A percentile compares a stretch with the other conserved stretches of the same genome.
phyloP scores from a whole-genome alignment of 176 grass and related monocot species.

The Aegilops tauschii region DNA sequence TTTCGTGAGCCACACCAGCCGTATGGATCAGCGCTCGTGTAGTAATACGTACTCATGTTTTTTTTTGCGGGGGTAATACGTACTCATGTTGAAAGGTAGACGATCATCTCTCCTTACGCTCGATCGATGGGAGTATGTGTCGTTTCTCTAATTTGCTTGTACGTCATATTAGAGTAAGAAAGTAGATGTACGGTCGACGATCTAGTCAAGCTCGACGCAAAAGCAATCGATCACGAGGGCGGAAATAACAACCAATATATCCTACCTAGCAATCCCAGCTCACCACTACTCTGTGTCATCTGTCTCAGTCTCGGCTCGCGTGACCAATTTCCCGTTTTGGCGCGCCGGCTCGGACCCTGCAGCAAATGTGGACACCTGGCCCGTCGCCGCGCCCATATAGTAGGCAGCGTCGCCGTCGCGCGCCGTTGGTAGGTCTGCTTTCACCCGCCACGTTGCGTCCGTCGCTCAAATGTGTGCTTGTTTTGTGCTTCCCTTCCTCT shows the following conservation, averaged over 20 bases:
- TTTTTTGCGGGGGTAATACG: too few relatives aligned
- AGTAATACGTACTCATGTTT: too few relatives aligned
- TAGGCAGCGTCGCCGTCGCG: not conserved
- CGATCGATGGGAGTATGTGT: too few relatives aligned
- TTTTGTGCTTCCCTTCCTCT: not conserved
- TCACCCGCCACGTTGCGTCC: not conserved
- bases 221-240: not conserved
- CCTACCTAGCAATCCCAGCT: not conserved
- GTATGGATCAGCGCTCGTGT: too few relatives aligned
- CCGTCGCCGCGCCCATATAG: not conserved
- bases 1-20: too few relatives aligned
- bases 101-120: too few relatives aligned
- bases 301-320: not conserved
- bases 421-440: not conserved
- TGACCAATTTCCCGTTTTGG: not conserved
- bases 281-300: not conserved
- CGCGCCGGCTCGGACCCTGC: not conserved
- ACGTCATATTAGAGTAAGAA: too few relatives aligned
- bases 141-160: too few relatives aligned
- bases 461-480: not conserved
- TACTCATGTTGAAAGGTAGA: too few relatives aligned
- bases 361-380: not conserved
- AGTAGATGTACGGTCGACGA: too few relatives aligned
- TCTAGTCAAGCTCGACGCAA: not conserved
- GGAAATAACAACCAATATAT: not conserved